phyloP scores from a whole-genome alignment of 2,329 filamentous ascomycete genomes.

The Periconia sp. region DNA sequence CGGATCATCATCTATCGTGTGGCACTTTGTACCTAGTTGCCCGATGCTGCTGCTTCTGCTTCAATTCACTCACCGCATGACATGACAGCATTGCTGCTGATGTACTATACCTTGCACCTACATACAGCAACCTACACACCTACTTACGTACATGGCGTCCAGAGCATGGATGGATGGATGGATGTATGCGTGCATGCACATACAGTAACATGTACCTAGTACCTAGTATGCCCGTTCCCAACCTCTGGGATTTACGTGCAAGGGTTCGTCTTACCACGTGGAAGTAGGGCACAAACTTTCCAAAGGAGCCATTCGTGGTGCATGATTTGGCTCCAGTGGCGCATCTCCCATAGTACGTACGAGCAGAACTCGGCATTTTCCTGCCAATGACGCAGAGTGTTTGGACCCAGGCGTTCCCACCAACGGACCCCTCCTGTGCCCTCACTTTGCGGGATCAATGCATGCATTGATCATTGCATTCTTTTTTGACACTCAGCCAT shows the following conservation, averaged over 20 bases:
- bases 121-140: not conserved
- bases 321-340: conserved; percentile 1
- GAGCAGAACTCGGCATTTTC: conserved; percentile 2
- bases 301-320: not conserved
- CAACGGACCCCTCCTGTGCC: not conserved
- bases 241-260: conserved; percentile 9
- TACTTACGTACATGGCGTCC: not conserved
- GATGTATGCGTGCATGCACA: conserved; percentile 5
- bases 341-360: not conserved
- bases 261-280: conserved; percentile 13
- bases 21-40: not conserved
- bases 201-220: conserved; percentile 6
- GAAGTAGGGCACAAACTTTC: conserved; percentile 3
- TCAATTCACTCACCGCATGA: not conserved
- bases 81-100: not conserved
- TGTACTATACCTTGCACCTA: not conserved
- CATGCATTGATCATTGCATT: not conserved
- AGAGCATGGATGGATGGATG: not conserved
- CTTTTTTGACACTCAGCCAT: conserved; percentile 2
- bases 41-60: too few relatives aligned
- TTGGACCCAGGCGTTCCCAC: conserved; percentile 5
- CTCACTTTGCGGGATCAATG: conserved; percentile 5
- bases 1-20: not conserved
- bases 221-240: conserved; percentile 8
- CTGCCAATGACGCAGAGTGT: conserved; percentile 5